Conservation (phyloP, 2,329 filamentous ascomycete species). For the Nothophaeocryptopus gaeumannii region DNA sequence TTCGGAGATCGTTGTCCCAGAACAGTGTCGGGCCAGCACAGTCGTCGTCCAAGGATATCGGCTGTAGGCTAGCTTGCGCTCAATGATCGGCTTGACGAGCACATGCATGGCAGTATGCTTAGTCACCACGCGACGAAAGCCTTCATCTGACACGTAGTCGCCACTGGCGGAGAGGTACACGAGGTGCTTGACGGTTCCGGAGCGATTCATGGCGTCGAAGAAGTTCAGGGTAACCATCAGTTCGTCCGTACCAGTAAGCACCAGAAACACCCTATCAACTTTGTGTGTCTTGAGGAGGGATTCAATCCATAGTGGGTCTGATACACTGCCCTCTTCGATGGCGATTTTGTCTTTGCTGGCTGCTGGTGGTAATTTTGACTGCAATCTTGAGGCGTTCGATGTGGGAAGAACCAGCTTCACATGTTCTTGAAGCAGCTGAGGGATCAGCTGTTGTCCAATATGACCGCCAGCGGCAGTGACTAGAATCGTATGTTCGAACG, state of each 20-base stretch:
- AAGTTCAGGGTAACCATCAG: constrained; percentile 17
- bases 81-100: constrained; percentile 16
- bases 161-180: constrained; percentile 18
- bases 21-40: constrained; percentile 17
- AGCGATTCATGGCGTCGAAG: constrained; percentile 14
- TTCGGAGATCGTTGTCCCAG: constrained; percentile 15
- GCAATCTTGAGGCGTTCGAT: constrained; percentile 13
- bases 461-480: constrained; percentile 17
- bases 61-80: constrained; percentile 12
- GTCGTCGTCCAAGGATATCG: constrained; percentile 13
- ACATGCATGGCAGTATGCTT: constrained; percentile 10
- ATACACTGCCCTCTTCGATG: constrained; percentile 18
- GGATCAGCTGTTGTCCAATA: constrained; percentile 14
- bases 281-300: constrained; percentile 12
- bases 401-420: constrained; percentile 18
- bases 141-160: constrained; percentile 10
- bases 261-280: constrained; percentile 17
- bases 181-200: constrained; percentile 14
- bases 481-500: constrained; percentile 11
- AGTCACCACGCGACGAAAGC: constrained; percentile 2
- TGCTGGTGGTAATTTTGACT: constrained; percentile 1
- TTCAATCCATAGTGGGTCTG: constrained; percentile 16
- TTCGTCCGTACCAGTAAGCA: constrained; percentile 16
- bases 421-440: constrained; percentile 8
- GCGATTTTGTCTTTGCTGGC: constrained; percentile 3